Evolutionary conservation across 441 rosid genomes (phyloP).

Genomic region (Adansonia madagascariensis): DNA sequence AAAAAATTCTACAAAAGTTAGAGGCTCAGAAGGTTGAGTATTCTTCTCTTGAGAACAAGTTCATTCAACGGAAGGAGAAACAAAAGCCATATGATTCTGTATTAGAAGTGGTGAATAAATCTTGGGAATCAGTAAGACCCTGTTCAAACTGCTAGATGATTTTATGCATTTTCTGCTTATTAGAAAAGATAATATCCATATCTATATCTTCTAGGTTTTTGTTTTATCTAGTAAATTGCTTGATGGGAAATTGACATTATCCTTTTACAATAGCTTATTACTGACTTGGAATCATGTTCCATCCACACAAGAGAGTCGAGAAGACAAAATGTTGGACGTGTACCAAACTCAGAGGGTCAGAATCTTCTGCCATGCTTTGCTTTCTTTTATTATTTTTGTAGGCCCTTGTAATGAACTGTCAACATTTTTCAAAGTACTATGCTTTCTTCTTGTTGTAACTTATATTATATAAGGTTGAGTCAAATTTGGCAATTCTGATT

Average conservation of each 20-base stretch:
- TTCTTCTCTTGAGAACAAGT: slow-evolving; percentile 60
- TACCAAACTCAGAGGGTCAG: slow-evolving; percentile 57
- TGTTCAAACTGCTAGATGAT: not conserved
- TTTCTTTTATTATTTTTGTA: not conserved
- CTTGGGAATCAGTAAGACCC: slow-evolving; percentile 72
- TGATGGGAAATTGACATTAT: slow-evolving; percentile 40
- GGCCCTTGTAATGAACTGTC: not conserved
- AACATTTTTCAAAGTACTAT: not conserved
- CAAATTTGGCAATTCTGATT: not conserved
- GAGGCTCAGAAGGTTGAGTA: slow-evolving; percentile 88
- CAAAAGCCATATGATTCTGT: slow-evolving; percentile 61
- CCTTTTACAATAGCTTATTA: slow-evolving; percentile 58
- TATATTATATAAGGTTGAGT: not conserved
- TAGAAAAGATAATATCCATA: not conserved
- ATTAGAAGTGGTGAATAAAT: slow-evolving; percentile 59
- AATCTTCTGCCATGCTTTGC: slow-evolving; percentile 13
- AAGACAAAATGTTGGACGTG: slow-evolving; percentile 36
- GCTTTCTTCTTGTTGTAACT: not conserved
- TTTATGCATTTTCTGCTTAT: slow-evolving; percentile 5
- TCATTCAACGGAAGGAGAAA: slow-evolving; percentile 59
- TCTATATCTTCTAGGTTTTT: slow-evolving; percentile 19
- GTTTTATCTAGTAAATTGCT: slow-evolving; percentile 16
- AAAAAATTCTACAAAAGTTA: slow-evolving; percentile 76
- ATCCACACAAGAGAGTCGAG: slow-evolving; percentile 49
- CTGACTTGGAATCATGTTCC: slow-evolving; percentile 67